These are phyloP conservation scores for Tylopilus sp. DNA, from an alignment of 768 basidiomycete species.

Conservation along the genomic window DNA sequence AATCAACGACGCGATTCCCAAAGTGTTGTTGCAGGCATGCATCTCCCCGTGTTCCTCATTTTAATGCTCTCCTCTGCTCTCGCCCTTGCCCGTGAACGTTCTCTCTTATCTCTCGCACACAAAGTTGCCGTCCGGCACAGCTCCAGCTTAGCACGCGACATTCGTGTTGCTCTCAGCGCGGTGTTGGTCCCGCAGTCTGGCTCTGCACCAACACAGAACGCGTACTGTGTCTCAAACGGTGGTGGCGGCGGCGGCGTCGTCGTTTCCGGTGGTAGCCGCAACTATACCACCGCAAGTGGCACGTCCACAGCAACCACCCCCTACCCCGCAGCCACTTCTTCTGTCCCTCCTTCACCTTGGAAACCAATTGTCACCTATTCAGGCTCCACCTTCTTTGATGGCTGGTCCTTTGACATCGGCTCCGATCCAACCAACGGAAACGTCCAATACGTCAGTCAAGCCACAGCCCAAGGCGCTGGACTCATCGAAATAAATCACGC, in stretches of 20 bases:
- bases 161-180: conserved; percentile 60
- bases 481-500: conserved; percentile 63
- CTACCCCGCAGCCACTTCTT: conserved; percentile 14
- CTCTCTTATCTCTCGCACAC: conserved; percentile 46
- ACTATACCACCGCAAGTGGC: conserved; percentile 23
- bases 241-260: conserved; percentile 20
- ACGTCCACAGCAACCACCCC: conserved; percentile 22
- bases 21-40: conserved; percentile 23
- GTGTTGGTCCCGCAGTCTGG: conserved; percentile 45
- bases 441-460: conserved; percentile 64
- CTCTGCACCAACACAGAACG: conserved; percentile 25
- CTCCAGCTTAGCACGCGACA: conserved; percentile 60
- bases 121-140: conserved; percentile 55
- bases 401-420: conserved; percentile 68
- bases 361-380: conserved; percentile 55
- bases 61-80: conserved; percentile 30
- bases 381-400: conserved; percentile 76
- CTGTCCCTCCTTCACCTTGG: conserved; percentile 49
- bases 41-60: conserved; percentile 24
- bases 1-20: conserved; percentile 2
- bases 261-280: conserved; percentile 16
- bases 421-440: conserved; percentile 76
- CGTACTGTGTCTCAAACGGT: conserved; percentile 34
- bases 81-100: conserved; percentile 24
- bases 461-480: conserved; percentile 53